These are phyloP conservation scores for Platismatia glauca DNA, from an alignment of 495 filamentous ascomycete species.

Conservation along the genomic window DNA sequence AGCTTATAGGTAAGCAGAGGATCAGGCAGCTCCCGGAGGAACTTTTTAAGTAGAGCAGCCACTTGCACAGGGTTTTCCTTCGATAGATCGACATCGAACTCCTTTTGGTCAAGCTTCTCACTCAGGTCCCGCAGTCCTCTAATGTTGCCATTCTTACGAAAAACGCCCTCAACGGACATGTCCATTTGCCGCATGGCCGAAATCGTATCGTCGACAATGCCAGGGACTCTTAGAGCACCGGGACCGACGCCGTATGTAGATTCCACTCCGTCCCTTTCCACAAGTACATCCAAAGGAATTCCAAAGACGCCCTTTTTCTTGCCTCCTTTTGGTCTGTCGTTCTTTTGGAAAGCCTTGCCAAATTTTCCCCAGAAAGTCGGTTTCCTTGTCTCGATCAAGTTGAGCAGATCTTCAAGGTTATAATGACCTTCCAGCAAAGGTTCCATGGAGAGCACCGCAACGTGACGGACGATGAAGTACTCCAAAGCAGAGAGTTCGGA, in stretches of 20 bases:
- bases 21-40: conserved; percentile 89
- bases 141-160: conserved; percentile 98
- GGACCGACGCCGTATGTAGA: conserved; percentile 94
- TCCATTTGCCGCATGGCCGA: conserved; percentile 97
- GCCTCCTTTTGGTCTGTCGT: conserved; percentile 61
- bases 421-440: conserved; percentile 84
- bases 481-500: conserved; percentile 92
- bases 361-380: conserved; percentile 97
- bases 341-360: conserved; percentile 83
- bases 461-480: conserved; percentile 92
- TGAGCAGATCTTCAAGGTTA: conserved; percentile 86
- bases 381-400: conserved; percentile 87
- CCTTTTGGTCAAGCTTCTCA: conserved; percentile 76
- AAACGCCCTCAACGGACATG: conserved; percentile 96
- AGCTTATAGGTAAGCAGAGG: conserved; percentile 93
- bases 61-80: conserved; percentile 86
- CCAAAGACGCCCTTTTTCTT: conserved; percentile 96
- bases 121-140: conserved; percentile 75
- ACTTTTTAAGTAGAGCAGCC: conserved; percentile 90
- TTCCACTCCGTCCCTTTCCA: conserved; percentile 90
- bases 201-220: conserved; percentile 82
- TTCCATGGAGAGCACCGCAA: conserved; percentile 92
- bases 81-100: conserved; percentile 70
- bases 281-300: conserved; percentile 69
- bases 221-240: conserved; percentile 76